Evolutionary conservation across 2,329 filamentous ascomycete genomes (phyloP).

Genomic region (Botrytis hyacinthi): DNA sequence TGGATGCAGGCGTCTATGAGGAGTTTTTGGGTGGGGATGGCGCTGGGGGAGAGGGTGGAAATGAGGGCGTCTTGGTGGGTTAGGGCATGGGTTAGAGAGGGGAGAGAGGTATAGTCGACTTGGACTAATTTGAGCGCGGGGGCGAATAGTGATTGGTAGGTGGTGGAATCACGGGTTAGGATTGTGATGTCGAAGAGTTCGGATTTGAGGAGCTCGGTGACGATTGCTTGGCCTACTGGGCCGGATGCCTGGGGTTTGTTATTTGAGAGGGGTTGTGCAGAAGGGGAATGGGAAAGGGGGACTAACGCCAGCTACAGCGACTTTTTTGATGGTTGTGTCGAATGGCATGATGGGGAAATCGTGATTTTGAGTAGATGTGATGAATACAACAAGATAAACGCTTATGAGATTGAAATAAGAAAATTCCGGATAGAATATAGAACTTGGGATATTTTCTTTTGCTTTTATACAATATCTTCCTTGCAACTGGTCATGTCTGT

Average conservation of each 20-base stretch:
- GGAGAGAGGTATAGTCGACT: constrained; percentile 23
- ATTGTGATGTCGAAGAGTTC: constrained; percentile 38
- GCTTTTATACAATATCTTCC: not conserved
- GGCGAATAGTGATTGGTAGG: constrained; percentile 26
- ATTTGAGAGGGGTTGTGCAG: not conserved
- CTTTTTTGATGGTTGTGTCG: constrained; percentile 29
- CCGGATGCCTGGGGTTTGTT: constrained; percentile 33
- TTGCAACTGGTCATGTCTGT: not conserved
- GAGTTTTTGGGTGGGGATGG: constrained; percentile 16
- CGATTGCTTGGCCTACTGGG: constrained; percentile 36
- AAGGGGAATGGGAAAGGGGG: not conserved
- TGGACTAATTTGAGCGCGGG: constrained; percentile 28
- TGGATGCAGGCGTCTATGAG: constrained; percentile 55
- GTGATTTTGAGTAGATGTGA: not conserved
- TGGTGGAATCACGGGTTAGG: constrained; percentile 37
- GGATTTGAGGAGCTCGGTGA: constrained; percentile 36
- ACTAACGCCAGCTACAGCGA: constrained; percentile 31
- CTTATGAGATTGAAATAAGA: not conserved
- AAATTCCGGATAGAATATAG: not conserved
- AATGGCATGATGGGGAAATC: constrained; percentile 25
- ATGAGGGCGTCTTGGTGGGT: constrained; percentile 31
- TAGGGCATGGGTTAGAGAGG: constrained; percentile 34
- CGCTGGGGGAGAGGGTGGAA: constrained; percentile 21
- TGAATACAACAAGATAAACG: not conserved
- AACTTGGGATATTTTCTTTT: not conserved